These are phyloP conservation scores for Chalciporus chontae DNA, from an alignment of 768 basidiomycete species.

Conservation along the genomic window DNA sequence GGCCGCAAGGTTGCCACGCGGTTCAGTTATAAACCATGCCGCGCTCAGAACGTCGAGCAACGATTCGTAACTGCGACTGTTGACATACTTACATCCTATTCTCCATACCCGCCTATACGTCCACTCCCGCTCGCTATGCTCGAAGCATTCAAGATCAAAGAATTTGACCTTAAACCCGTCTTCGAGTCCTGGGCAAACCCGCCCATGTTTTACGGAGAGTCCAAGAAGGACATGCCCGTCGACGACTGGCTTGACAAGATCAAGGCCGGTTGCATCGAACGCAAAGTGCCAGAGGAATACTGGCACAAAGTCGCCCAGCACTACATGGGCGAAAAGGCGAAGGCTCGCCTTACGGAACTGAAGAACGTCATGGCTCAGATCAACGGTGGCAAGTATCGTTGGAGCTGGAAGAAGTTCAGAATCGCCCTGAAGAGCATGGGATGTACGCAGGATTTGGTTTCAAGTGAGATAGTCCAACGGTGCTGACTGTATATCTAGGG, in stretches of 20 bases:
- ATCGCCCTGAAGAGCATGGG: conserved; percentile 79
- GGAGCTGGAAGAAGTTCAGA: conserved; percentile 83
- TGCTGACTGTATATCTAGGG: conserved; percentile 42
- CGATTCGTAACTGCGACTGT: conserved; percentile 14
- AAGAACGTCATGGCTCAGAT: conserved; percentile 72
- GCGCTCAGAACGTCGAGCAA: conserved; percentile 8
- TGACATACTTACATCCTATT: neutral
- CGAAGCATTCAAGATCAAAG: conserved; percentile 76
- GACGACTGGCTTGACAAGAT: conserved; percentile 73
- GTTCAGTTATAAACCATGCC: conserved; percentile 25
- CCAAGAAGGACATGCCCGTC: conserved; percentile 65
- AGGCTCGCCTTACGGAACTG: conserved; percentile 59
- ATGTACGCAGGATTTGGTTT: conserved; percentile 46
- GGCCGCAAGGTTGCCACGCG: conserved; percentile 29
- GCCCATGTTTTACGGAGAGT: conserved; percentile 63
- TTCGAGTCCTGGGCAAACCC: conserved; percentile 62
- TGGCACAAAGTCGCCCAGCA: conserved; percentile 82
- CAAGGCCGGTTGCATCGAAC: conserved; percentile 65
- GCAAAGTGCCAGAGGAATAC: conserved; percentile 72
- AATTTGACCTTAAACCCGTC: conserved; percentile 69
- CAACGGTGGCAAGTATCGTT: conserved; percentile 72
- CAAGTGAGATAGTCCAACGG: neutral
- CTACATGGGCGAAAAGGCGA: conserved; percentile 71
- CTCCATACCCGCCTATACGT: neutral
- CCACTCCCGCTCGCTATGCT: conserved; percentile 40